A percentile compares a stretch with the other conserved stretches of the same genome.
Conservation (phyloP, 2,329 filamentous ascomycete genomes). For the Botrytis fabae region DNA sequence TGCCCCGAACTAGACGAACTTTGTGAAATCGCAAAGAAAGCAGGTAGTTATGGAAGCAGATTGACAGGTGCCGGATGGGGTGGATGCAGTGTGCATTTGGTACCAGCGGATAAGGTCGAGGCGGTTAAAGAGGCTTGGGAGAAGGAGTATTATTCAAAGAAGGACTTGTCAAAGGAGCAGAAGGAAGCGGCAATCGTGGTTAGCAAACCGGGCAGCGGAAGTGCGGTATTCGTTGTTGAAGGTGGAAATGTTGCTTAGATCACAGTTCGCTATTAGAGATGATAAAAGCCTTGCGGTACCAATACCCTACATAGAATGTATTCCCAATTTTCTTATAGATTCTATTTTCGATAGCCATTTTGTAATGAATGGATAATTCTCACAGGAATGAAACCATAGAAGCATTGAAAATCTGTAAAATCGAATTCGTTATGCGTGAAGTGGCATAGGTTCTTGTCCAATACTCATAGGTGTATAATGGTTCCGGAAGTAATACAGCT, state of each 20-base stretch:
- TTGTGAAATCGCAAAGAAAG: conserved; percentile 73
- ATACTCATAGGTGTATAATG: neutral
- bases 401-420: neutral
- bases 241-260: conserved; percentile 26
- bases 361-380: too few species aligned
- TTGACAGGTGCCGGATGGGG: conserved; percentile 96
- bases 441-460: neutral
- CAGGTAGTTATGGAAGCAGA: conserved; percentile 80
- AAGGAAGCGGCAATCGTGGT: conserved; percentile 80
- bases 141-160: conserved; percentile 77
- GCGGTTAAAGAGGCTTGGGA: conserved; percentile 76
- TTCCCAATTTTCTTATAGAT: neutral
- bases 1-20: conserved; percentile 90
- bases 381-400: neutral
- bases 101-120: conserved; percentile 79
- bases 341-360: too few species aligned
- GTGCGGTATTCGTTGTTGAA: conserved; percentile 51
- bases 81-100: conserved; percentile 90
- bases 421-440: neutral
- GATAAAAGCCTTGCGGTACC: neutral
- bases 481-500: neutral
- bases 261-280: neutral
- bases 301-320: conserved; percentile 10
- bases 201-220: conserved; percentile 80
- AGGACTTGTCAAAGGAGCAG: conserved; percentile 66